Conservation (phyloP, 2,329 filamentous ascomycete genomes). For the Elsinoe fawcettii region DNA sequence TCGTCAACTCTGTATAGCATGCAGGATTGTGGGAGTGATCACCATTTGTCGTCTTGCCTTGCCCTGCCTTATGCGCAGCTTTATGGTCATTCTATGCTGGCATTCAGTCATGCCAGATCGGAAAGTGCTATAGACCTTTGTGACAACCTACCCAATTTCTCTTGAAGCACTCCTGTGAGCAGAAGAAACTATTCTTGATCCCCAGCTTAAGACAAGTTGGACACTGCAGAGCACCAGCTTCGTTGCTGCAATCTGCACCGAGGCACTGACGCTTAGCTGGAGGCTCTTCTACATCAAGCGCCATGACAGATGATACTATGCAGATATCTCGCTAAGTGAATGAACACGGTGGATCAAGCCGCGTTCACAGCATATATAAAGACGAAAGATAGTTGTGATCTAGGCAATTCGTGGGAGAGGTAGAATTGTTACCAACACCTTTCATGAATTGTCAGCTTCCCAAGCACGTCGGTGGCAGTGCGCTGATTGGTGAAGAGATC, state of each 20-base stretch:
- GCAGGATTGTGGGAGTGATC: neutral
- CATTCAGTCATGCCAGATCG: conserved; percentile 17
- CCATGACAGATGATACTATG: too few species aligned
- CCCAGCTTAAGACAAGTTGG: conserved; percentile 89
- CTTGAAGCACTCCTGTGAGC: conserved; percentile 98
- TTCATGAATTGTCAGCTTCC: neutral
- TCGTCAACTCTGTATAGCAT: neutral
- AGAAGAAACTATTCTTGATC: conserved; percentile 81
- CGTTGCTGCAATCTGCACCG: conserved; percentile 75
- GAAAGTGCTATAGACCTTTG: neutral
- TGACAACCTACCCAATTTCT: conserved; percentile 73
- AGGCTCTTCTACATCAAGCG: neutral
- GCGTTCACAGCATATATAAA: too few species aligned
- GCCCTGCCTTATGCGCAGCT: conserved; percentile 9
- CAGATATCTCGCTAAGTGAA: too few species aligned
- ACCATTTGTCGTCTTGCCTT: conserved; percentile 13
- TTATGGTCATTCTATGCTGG: conserved; percentile 20
- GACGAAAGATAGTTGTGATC: neutral
- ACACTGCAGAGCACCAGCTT: conserved; percentile 80
- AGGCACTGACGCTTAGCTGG: conserved; percentile 45
- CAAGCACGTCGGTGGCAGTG: neutral
- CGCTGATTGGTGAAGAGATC: neutral
- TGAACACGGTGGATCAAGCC: too few species aligned
- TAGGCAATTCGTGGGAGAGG: neutral
- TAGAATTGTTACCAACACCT: neutral